Conservation (phyloP, 176 grass and related monocot genomes). For the Otatea glauca region DNA sequence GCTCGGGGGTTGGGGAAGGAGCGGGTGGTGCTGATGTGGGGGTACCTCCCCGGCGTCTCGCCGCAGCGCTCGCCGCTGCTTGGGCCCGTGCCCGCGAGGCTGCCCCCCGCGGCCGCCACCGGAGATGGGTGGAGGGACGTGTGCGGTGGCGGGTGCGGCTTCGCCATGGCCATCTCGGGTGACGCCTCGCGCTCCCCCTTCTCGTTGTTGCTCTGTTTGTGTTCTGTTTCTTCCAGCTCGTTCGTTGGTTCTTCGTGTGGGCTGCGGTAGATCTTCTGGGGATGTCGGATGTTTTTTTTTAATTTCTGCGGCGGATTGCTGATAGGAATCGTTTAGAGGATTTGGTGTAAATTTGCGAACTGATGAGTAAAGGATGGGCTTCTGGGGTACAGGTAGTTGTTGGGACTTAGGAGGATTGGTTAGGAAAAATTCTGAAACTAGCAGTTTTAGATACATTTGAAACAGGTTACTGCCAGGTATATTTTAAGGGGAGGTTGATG, state of each 20-base stretch:
- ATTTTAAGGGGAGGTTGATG: constrained; percentile 12
- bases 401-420: not conserved
- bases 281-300: not conserved
- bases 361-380: not conserved
- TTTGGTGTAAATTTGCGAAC: not conserved
- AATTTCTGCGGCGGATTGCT: not conserved
- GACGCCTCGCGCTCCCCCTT: constrained; percentile 30
- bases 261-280: constrained; percentile 43
- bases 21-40: constrained; percentile 93
- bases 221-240: not conserved
- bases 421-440: not conserved
- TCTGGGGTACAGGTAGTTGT: not conserved
- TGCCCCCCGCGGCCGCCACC: constrained; percentile 55
- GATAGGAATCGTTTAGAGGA: not conserved
- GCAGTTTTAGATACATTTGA: not conserved
- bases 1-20: constrained; percentile 39
- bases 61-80: constrained; percentile 94
- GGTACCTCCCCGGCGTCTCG: constrained; percentile 89
- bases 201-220: constrained; percentile 27
- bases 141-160: constrained; percentile 92
- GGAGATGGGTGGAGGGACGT: constrained; percentile 85
- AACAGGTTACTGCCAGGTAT: constrained; percentile 2
- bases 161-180: constrained; percentile 97
- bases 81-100: constrained; percentile 65
- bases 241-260: constrained; percentile 10